Evolutionary conservation across 805 yeast species (phyloP), one percentile per base, ranked within the genome.

Genomic region (Teunomyces lycoperdinae): DNA sequence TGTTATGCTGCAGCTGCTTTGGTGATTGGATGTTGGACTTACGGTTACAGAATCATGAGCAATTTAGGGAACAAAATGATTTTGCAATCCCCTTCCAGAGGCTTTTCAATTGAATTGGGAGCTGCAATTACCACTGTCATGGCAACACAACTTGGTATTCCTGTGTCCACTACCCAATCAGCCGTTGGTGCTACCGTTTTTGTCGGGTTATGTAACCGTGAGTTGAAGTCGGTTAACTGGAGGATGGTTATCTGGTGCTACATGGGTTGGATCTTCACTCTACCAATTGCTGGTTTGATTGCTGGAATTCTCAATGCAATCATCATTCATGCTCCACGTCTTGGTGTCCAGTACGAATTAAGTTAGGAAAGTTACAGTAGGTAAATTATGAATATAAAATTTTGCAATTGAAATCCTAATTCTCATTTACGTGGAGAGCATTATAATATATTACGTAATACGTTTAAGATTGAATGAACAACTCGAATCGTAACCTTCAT

Each of bases 121-220:
- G 88, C 91, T 51, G 91, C 91, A 35, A 67, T 84, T 45, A 85
- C 92, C 6, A 79, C 83, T 8, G 83, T 84, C 40, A 78, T 86
- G 80, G 91, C 92, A 28, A 80, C 92, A 5, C 85, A 83, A 63
- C 73, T 85, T 52, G 71, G 76, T 4, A 81, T 85, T 53, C 92
- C 92, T 41, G 80, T 85, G 29, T 84, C 90, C 6, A 86, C 92
- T 27, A 86, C 92, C 4, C 91, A 85, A 66, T 78, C 83, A 62
- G 88, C 89, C 10, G 85, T 82, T 48, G 92, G 92, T 50, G 88
- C 89, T 50, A 83, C 87, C 34, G 88, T 85, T 5, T 80, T 79
- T 58, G 87, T 86, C 54, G 92, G 90, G 47, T 70, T 85, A 50
- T 84, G 89, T 69, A 86, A 85, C 73, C 70, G 70, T 56, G 87